Percentiles rank a stretch among this genome's conserved stretches.
These are phyloP conservation scores for Phialophora expanda DNA, from an alignment of 2,329 filamentous ascomycete species.

Conservation along the genomic window DNA sequence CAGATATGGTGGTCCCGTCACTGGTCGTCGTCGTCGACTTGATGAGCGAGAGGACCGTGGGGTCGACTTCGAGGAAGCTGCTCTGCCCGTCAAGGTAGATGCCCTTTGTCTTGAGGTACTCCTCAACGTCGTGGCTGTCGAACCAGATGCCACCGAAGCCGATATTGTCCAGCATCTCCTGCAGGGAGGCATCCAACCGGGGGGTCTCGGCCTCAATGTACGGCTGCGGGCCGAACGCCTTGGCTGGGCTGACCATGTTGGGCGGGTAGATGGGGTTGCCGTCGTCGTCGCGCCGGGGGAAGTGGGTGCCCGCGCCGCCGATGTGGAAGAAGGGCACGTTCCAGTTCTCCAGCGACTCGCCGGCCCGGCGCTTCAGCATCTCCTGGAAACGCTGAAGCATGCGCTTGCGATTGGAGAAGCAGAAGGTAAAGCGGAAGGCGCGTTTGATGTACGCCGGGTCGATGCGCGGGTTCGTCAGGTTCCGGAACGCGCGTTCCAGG, in stretches of 20 bases:
- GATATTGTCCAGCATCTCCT: slow-evolving; percentile 50
- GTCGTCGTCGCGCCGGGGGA: slow-evolving; percentile 49
- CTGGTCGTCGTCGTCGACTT: slow-evolving; percentile 12
- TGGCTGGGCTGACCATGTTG: slow-evolving; percentile 39
- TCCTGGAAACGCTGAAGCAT: slow-evolving; percentile 48
- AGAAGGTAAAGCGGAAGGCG: slow-evolving; percentile 72
- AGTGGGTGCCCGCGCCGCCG: slow-evolving; percentile 72
- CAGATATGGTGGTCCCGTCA: slow-evolving; percentile 17
- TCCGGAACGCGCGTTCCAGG: slow-evolving; percentile 65
- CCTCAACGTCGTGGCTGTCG: slow-evolving; percentile 76
- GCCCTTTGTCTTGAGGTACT: slow-evolving; percentile 64
- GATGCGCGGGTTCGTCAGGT: slow-evolving; percentile 45
- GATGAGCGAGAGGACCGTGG: slow-evolving; percentile 18
- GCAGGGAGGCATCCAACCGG: slow-evolving; percentile 39
- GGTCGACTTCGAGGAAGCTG: slow-evolving; percentile 40
- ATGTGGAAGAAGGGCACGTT: slow-evolving; percentile 67
- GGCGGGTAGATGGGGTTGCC: slow-evolving; percentile 47
- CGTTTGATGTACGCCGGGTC: slow-evolving; percentile 57
- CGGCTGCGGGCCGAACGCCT: slow-evolving; percentile 32
- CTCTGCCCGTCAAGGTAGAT: slow-evolving; percentile 43
- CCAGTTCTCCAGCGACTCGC: slow-evolving; percentile 64
- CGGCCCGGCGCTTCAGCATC: slow-evolving; percentile 47
- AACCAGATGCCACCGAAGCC: slow-evolving; percentile 77
- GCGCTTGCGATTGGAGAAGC: slow-evolving; percentile 56
- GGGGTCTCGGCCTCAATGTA: slow-evolving; percentile 37